Conservation (phyloP, 2,329 filamentous ascomycete species). For the Fusarium lyarnte region DNA sequence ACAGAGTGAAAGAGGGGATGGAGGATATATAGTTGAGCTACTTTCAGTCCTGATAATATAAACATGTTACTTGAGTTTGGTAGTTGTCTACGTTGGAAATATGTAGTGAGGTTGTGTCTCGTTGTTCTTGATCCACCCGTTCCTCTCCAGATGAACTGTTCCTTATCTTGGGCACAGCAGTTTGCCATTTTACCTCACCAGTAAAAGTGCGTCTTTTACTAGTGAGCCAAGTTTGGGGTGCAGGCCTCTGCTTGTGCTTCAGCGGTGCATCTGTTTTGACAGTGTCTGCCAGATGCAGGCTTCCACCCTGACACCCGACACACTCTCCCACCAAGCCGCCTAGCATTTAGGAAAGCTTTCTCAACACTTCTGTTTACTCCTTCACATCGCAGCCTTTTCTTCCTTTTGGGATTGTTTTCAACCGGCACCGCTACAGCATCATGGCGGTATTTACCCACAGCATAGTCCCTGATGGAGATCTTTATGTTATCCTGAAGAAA, state of each 20-base stretch:
- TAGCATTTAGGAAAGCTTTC: not conserved
- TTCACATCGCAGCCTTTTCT: not conserved
- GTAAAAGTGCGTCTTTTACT: not conserved
- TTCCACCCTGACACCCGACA: not conserved
- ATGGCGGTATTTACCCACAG: not conserved
- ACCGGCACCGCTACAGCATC: not conserved
- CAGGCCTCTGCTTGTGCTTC: not conserved
- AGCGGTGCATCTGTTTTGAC: not conserved
- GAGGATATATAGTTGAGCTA: not conserved
- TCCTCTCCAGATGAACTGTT: not conserved
- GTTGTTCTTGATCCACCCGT: not conserved
- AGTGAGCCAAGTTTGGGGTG: not conserved
- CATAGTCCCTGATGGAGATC: not conserved
- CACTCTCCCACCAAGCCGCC: not conserved
- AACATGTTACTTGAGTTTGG: no score
- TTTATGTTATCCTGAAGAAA: not conserved
- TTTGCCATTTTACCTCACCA: not conserved
- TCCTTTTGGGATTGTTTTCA: no score
- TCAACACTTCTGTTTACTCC: no score
- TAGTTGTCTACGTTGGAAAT: no score
- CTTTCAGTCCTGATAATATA: not conserved
- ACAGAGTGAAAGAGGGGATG: not conserved
- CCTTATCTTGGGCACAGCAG: no score
- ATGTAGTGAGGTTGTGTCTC: not conserved
- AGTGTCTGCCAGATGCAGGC: not conserved